Evolutionary conservation across 345 rosid genomes (phyloP).

Genomic region (Conringia planisiliqua): DNA sequence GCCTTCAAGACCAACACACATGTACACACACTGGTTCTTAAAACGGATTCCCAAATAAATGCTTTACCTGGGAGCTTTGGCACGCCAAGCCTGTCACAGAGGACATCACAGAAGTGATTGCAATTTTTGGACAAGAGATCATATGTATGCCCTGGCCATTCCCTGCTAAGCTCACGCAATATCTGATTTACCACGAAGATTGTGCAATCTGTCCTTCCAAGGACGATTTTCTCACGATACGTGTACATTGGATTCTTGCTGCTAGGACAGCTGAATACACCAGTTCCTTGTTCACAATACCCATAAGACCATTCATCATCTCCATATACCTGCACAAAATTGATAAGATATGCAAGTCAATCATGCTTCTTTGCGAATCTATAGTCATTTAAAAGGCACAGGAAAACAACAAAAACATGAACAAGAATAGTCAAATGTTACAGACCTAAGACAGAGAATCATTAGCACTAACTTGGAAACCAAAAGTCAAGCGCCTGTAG

Average conservation of each 20-base stretch:
- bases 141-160: slow-evolving; percentile 77
- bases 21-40: background rate
- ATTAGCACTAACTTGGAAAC: background rate
- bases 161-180: slow-evolving; percentile 75
- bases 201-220: slow-evolving; percentile 64
- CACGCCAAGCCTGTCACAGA: slow-evolving; percentile 82
- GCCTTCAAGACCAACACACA: background rate
- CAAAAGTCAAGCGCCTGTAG: background rate
- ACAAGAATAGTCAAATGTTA: background rate
- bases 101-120: slow-evolving; percentile 91
- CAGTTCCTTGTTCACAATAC: slow-evolving; percentile 88
- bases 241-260: slow-evolving; percentile 90
- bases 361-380: background rate
- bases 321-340: slow-evolving; percentile 59
- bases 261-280: slow-evolving; percentile 85
- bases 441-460: background rate
- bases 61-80: slow-evolving; percentile 86
- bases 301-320: slow-evolving; percentile 98
- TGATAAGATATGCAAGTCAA: slow-evolving; percentile 9
- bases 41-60: background rate
- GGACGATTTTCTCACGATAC: slow-evolving; percentile 68
- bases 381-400: background rate
- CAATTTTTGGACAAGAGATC: slow-evolving; percentile 89
- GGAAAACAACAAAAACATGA: background rate
- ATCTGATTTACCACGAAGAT: slow-evolving; percentile 71